phyloP scores from a whole-genome alignment of 2,329 filamentous ascomycete genomes.

The Calonectria pteridis region DNA sequence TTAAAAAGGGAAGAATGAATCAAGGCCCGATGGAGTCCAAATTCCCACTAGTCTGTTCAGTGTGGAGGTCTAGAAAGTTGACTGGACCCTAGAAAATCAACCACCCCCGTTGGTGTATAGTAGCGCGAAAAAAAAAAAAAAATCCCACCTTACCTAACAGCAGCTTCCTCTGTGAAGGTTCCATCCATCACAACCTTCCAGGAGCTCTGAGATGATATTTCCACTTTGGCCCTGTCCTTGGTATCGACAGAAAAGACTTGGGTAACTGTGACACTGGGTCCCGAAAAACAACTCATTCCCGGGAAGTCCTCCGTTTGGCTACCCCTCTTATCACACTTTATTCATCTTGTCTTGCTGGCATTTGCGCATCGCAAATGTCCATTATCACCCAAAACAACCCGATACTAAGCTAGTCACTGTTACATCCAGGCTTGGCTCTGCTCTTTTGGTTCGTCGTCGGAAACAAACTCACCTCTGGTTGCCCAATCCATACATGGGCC shows the following conservation, averaged over 20 bases:
- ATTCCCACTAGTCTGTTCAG: background rate
- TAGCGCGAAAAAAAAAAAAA: background rate
- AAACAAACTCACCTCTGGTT: background rate
- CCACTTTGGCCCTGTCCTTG: background rate
- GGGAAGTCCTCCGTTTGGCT: background rate
- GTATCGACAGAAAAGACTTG: background rate
- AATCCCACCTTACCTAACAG: constrained; percentile 9
- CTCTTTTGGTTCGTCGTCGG: background rate
- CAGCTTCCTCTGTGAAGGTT: background rate
- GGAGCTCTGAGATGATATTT: background rate
- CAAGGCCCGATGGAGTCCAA: background rate
- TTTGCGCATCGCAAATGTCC: background rate
- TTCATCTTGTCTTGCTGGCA: background rate
- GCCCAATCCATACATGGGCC: constrained; percentile 3
- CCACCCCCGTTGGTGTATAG: background rate
- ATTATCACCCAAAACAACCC: background rate
- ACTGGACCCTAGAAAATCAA: constrained; percentile 6
- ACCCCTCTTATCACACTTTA: background rate
- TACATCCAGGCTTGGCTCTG: background rate
- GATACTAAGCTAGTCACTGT: background rate
- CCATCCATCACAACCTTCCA: background rate
- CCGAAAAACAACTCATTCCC: background rate
- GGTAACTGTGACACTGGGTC: background rate
- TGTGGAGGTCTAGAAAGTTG: constrained; percentile 6
- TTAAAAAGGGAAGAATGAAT: background rate